phyloP scores from a whole-genome alignment of 768 basidiomycete genomes.

The Paxillus rubicundulus region DNA sequence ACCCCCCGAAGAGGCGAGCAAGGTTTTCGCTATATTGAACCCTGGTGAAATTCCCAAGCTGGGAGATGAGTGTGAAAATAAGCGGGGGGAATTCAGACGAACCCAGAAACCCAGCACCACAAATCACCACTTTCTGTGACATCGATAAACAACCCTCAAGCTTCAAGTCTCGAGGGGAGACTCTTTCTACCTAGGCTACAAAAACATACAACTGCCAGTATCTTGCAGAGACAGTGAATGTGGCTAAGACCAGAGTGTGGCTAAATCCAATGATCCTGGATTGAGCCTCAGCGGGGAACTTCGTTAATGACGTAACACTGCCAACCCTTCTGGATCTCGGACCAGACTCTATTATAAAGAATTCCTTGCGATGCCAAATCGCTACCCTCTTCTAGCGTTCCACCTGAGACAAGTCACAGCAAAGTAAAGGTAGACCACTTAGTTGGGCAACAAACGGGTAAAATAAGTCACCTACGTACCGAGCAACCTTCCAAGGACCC shows the following conservation, averaged over 20 bases:
- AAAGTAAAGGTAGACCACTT: no score
- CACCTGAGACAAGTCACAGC: no score
- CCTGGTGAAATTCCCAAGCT: slow-evolving; percentile 36
- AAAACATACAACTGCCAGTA: no score
- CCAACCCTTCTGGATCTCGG: no score
- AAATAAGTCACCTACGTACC: no score
- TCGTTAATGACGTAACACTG: not conserved
- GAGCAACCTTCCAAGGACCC: no score
- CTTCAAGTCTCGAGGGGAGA: not conserved
- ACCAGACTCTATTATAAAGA: not conserved
- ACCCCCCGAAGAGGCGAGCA: slow-evolving; percentile 37
- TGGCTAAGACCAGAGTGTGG: no score
- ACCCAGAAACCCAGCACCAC: slow-evolving; percentile 66
- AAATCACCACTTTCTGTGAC: slow-evolving; percentile 45
- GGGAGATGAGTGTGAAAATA: not conserved
- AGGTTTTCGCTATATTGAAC: slow-evolving; percentile 54
- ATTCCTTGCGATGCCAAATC: no score
- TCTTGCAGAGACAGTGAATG: no score
- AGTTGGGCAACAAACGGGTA: no score
- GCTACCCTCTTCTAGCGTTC: no score
- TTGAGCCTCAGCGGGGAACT: not conserved
- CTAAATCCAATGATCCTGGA: not conserved
- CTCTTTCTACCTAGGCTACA: not conserved
- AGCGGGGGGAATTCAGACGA: slow-evolving; percentile 8
- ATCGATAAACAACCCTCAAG: slow-evolving; percentile 4